phyloP scores from a whole-genome alignment of 495 filamentous ascomycete genomes.

The Pseudoneurospora amorphoporcata region DNA sequence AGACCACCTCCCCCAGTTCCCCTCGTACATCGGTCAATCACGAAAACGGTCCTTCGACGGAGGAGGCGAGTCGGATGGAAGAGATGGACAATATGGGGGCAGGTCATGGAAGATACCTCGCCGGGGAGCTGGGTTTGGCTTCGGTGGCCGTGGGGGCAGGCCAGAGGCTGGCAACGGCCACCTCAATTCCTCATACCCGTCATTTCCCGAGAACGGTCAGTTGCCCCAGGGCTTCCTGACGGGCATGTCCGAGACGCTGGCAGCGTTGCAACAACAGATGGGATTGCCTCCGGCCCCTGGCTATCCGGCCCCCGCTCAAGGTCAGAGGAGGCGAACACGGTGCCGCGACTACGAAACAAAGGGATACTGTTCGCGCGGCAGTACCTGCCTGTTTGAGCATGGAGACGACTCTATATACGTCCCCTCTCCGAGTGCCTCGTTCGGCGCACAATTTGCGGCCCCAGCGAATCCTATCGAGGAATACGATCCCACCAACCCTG shows the following conservation, averaged over 20 bases:
- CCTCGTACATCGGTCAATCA: conserved; percentile 7
- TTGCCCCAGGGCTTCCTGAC: background rate
- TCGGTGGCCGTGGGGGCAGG: conserved; percentile 43
- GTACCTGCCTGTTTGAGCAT: conserved; percentile 71
- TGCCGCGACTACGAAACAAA: conserved; percentile 85
- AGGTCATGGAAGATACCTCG: conserved; percentile 65
- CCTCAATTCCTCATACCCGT: background rate
- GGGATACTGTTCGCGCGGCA: conserved; percentile 71
- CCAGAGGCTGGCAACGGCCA: conserved; percentile 20
- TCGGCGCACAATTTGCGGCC: background rate
- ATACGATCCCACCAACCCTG: conserved; percentile 70
- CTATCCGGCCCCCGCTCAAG: conserved; percentile 34
- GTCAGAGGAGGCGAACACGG: conserved; percentile 35
- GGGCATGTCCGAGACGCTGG: background rate
- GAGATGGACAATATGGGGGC: conserved; percentile 23
- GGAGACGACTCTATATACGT: conserved; percentile 27
- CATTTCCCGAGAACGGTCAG: background rate
- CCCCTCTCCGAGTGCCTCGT: background rate
- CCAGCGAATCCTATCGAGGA: conserved; percentile 41
- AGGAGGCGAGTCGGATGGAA: conserved; percentile 28
- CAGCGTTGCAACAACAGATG: background rate
- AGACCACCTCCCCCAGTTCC: conserved; percentile 1
- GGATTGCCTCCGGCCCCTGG: conserved; percentile 24
- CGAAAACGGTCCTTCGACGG: conserved; percentile 23
- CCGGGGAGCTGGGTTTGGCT: conserved; percentile 43